Conservation (phyloP, 129 eudicot genomes). For the Escallonia rubra region DNA sequence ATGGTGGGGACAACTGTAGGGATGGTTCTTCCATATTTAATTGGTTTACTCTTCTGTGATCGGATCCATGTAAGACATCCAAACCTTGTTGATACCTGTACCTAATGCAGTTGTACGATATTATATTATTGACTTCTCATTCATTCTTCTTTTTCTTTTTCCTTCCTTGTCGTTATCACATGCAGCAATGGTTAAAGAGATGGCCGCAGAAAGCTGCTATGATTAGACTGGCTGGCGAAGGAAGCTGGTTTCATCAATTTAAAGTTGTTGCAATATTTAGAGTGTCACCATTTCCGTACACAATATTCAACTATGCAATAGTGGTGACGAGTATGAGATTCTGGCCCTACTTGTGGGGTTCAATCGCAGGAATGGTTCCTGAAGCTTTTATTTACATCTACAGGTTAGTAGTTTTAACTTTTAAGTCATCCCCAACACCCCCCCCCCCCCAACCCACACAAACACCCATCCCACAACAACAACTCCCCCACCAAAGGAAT, state of each 20-base stretch:
- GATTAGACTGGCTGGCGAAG: constrained; percentile 85
- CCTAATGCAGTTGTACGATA: too few relatives aligned
- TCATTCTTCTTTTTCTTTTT: not conserved
- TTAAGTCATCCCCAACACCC: too few relatives aligned
- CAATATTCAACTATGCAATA: constrained; percentile 81
- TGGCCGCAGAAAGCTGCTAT: constrained; percentile 85
- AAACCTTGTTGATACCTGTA: not conserved
- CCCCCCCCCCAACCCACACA: too few relatives aligned
- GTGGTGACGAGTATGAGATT: constrained; percentile 83
- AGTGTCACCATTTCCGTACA: constrained; percentile 89
- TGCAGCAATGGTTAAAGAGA: constrained; percentile 79
- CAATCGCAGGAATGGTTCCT: constrained; percentile 86
- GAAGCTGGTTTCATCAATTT: constrained; percentile 80
- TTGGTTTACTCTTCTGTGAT: constrained; percentile 79
- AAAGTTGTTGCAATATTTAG: constrained; percentile 78
- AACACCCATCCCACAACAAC: too few relatives aligned
- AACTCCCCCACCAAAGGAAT: too few relatives aligned
- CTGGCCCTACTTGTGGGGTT: constrained; percentile 84
- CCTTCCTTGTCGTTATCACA: not conserved
- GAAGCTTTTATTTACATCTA: constrained; percentile 90
- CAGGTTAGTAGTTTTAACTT: constrained; percentile 32
- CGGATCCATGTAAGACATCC: constrained; percentile 70
- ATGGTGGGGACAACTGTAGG: constrained; percentile 96
- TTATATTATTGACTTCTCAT: too few relatives aligned
- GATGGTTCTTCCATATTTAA: constrained; percentile 71